Evolutionary conservation across 106 monocot genomes (phyloP), one percentile per base, ranked within the genome.

Genomic region (Posidonia australis): DNA sequence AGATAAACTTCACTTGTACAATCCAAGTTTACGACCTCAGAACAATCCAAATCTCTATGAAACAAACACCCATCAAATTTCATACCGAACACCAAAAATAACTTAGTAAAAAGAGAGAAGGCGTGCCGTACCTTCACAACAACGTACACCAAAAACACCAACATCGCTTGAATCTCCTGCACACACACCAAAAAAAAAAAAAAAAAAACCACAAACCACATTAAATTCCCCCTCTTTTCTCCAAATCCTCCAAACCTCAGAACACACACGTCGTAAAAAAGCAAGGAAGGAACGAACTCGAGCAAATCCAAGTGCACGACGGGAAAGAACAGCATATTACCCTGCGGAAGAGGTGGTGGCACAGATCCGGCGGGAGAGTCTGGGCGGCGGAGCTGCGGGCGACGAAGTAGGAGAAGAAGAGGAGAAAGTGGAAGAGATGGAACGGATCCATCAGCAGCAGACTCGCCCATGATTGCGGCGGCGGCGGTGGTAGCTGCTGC

Each of bases 361-460:
- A 62, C 66, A 68, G 58, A 54, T 88, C 80, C 13, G 71, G 45
- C 9, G 80, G 64, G 36, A 78, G 65, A 54, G 17, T 31, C 5
- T 69, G 73, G 5, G 63, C 12, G 36, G 75, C 77, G 46, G 85
- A 60, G 57, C 65, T 68, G 51, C 93, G 88, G 10, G 76, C 90
- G 16, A 60, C 82, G 80, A 96, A 82, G 78, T 90, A 90, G 68
- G 96, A 90, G 78, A 86, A 90, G 80, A 96, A 96, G 31, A 71
- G 60, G 74, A 87, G 57, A 64, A 81, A 55, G 65, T 96, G 96
- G 58, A 96, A 70, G 55, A 90, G 65, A 68, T 96, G 87, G 76
- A 80, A 96, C 32, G 90, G 90, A 80, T 96, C 87, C 49, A 87
- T 83, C 49, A 72, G 71, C 70, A 83, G 47, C 27, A 71, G 56